phyloP scores from a whole-genome alignment of 257 asterid genomes.

The Ligustrum vulgare region DNA sequence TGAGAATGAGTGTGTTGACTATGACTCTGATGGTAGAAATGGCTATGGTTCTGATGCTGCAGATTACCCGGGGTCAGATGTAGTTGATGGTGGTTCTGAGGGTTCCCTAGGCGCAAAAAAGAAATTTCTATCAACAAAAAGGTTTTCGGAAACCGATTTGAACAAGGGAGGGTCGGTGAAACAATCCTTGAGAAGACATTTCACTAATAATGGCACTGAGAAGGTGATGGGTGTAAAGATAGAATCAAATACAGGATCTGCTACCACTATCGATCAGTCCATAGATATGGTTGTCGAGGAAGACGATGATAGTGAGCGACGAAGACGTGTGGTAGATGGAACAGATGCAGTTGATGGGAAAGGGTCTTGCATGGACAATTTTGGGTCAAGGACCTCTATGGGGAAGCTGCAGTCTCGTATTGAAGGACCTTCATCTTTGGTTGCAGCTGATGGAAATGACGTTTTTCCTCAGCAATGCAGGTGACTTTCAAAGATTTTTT shows the following conservation, averaged over 20 bases:
- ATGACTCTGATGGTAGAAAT: constrained; percentile 75
- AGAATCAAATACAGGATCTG: constrained; percentile 57
- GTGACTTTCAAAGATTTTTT: constrained; percentile 28
- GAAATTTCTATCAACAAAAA: constrained; percentile 26
- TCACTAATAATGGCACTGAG: constrained; percentile 32
- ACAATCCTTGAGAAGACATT: constrained; percentile 30
- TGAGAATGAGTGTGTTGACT: constrained; percentile 64
- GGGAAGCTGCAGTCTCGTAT: constrained; percentile 52
- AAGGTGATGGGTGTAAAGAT: constrained; percentile 39
- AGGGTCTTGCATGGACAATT: constrained; percentile 35
- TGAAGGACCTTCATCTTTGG: constrained; percentile 51
- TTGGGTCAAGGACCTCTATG: constrained; percentile 38
- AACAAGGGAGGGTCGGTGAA: constrained; percentile 27
- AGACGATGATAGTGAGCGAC: constrained; percentile 30
- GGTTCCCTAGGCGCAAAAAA: constrained; percentile 47
- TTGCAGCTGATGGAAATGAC: constrained; percentile 36
- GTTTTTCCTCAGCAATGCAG: constrained; percentile 44
- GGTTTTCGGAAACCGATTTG: constrained; percentile 29
- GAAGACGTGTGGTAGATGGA: constrained; percentile 34
- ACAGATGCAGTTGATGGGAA: constrained; percentile 33
- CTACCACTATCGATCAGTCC: constrained; percentile 45
- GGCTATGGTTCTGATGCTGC: constrained; percentile 54
- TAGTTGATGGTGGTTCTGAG: constrained; percentile 61
- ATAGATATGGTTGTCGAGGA: constrained; percentile 36
- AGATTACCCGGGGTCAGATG: constrained; percentile 48